phyloP scores from a whole-genome alignment of 2,329 filamentous ascomycete genomes.

The Tolypocladium capitatum region DNA sequence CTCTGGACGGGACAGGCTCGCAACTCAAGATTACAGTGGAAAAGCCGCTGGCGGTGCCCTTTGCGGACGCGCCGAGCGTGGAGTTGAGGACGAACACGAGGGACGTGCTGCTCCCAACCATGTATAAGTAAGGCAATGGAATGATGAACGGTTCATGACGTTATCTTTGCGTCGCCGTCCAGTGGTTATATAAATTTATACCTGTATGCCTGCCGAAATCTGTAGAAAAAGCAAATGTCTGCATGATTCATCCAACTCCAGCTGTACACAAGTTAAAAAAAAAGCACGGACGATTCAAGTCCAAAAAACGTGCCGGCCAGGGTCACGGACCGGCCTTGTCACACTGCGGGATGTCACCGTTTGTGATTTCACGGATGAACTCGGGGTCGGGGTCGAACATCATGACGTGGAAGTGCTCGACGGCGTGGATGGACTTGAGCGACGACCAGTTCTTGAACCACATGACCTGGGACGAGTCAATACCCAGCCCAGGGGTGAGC shows the following conservation, averaged over 20 bases:
- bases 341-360: slow-evolving; percentile 57
- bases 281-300: too few relatives aligned
- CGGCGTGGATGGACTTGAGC: slow-evolving; percentile 71
- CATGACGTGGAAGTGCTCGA: slow-evolving; percentile 96
- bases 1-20: slow-evolving; percentile 21
- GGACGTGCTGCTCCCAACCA: slow-evolving; percentile 5
- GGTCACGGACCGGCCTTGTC: slow-evolving; percentile 20
- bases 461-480: slow-evolving; percentile 15
- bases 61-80: slow-evolving; percentile 58
- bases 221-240: neutral
- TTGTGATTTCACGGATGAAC: slow-evolving; percentile 59
- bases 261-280: too few relatives aligned
- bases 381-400: slow-evolving; percentile 59
- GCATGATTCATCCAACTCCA: neutral
- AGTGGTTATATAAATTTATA: neutral
- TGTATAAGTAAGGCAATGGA: neutral
- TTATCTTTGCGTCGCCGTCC: neutral
- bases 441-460: slow-evolving; percentile 66
- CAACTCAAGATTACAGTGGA: slow-evolving; percentile 48
- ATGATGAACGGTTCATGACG: too few relatives aligned
- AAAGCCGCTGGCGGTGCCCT: slow-evolving; percentile 61
- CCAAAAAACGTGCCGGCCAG: neutral
- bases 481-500: neutral
- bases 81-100: slow-evolving; percentile 29
- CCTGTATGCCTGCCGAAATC: neutral